Evolutionary conservation across 495 filamentous ascomycete genomes (phyloP), one percentile per base, ranked within the genome.

Genomic region (Filosporella fistucella): DNA sequence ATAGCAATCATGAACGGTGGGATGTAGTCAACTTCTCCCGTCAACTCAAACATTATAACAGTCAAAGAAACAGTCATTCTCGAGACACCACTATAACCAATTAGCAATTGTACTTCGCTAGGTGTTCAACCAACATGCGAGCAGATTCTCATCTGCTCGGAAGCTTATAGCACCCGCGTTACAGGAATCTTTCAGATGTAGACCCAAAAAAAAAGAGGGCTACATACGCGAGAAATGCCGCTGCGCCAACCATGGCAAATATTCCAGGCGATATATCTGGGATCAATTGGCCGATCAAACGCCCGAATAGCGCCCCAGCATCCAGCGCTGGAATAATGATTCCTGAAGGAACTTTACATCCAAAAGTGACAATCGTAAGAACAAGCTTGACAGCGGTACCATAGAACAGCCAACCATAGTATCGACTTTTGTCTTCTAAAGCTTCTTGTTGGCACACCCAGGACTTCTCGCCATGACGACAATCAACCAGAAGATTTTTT

Each of bases 211-310:
- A n/a, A n/a, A n/a, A n/a, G n/a, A n/a, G n/a, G n/a, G n/a, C n/a
- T n/a, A n/a, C n/a, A n/a, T n/a, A n/a, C 4, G 77, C 76, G 1
- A 81, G 69, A 57, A 81, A 81, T 1, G 74, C 76, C 3, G 71
- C 75, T 1, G 77, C 72, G n/a, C 77, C 77, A 39, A 79, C 75
- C 73, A 79, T 78, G 51, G 76, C 76, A 54, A 79, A 80, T 45
- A 80, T 78, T 18, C 76, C 76, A 1, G 76, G 74, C 1, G 71
- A 74, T 14, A 74, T 76, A 23, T 55, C 51, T 3, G 62, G 52
- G 18, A 77, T 60, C 25, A 57, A 61, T 57, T 80, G 75, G 4
- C 76, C 76, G 12, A 80, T 53, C 3, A 80, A 66, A 2, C 76
- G 65, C 17, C 76, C 77, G 47, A 77, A 78, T 37, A 81, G 67